Evolutionary conservation across 352 stramenopile genomes (phyloP), one percentile per base, ranked within the genome.

Genomic region (Pythium scleroteichum): DNA sequence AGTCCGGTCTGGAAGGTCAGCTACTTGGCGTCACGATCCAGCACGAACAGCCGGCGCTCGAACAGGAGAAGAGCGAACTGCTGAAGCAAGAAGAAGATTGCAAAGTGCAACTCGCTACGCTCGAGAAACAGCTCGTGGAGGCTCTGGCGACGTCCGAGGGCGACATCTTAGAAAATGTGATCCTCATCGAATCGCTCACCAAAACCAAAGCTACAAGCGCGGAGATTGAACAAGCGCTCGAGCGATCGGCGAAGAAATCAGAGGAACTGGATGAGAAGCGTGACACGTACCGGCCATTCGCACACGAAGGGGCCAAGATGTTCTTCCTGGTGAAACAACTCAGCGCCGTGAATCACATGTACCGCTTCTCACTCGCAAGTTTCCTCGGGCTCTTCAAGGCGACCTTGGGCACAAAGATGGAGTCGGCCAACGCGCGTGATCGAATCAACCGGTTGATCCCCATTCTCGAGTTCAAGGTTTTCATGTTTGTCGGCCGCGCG

Each of bases 141-240:
- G 84, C 85, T 1, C 77, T 99, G 32, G 94, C 95, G 4, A 97
- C 87, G 3, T 96, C 93, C 2, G 92, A 98, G 59, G 96, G 95
- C n/a, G 92, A 99, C 57, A 92, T 99, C 22, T 61, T 99, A 3
- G 93, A 99, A 32, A 98, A 99, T 69, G 92, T 88, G 9, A 78
- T 89, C 16, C 71, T 99, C 0, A 96, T 99, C 20, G 89, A 98
- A 53, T 94, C 86, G n/a, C 78, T 99, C 1, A 97, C 90, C 0
- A 88, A 89, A 44, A 98, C 94, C 0, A 99, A 99, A 53, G 79
- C 84, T 1, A 97, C 92, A 10, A 90, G 84, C 42, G 86, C 81
- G 2, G 94, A 98, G 59, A 98, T 99, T 44, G 76, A 96, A 49
- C 76, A 85, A 6, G 88, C 91, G 13, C 75, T 99, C 1, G 78